Evolutionary conservation across 176 grass and related monocot species (phyloP).

Genomic region (Stipa capillata): DNA sequence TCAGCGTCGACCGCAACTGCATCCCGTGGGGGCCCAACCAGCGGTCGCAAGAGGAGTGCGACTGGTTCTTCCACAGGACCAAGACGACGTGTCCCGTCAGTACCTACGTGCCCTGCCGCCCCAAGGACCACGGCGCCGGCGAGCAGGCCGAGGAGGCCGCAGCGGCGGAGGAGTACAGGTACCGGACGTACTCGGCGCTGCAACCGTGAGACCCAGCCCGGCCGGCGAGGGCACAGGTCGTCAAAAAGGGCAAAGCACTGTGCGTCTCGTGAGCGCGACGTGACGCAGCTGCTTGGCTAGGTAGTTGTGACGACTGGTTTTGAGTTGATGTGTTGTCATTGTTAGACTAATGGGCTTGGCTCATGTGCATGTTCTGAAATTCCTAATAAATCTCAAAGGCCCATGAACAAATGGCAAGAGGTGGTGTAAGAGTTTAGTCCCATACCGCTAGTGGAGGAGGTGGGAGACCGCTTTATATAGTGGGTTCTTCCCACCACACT

Average conservation of each 20-base stretch:
- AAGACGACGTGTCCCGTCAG: conserved; percentile 44
- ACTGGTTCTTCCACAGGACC: conserved; percentile 27
- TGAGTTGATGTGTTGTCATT: conserved; percentile 13
- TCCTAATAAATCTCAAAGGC: too few relatives aligned
- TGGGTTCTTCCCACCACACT: too few relatives aligned
- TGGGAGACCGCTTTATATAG: too few relatives aligned
- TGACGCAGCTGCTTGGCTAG: conserved; percentile 19
- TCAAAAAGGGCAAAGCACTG: not conserved
- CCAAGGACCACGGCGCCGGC: not conserved
- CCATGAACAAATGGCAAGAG: too few relatives aligned
- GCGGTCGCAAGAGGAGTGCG: conserved; percentile 69
- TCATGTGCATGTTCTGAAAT: too few relatives aligned
- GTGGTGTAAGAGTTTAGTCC: too few relatives aligned
- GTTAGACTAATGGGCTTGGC: too few relatives aligned
- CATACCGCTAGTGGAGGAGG: too few relatives aligned
- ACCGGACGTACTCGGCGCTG: conserved; percentile 36
- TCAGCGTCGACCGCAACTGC: conserved; percentile 80
- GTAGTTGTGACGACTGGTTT: not conserved
- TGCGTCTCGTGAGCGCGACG: conserved; percentile 23
- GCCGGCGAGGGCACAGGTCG: not conserved
- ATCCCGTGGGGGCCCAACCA: conserved; percentile 56
- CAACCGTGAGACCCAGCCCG: conserved; percentile 15
- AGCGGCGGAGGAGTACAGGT: conserved; percentile 20
- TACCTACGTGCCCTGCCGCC: conserved; percentile 36
- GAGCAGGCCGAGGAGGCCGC: not conserved